phyloP scores from a whole-genome alignment of 2,329 filamentous ascomycete genomes.

The Aspergillus tamarii region DNA sequence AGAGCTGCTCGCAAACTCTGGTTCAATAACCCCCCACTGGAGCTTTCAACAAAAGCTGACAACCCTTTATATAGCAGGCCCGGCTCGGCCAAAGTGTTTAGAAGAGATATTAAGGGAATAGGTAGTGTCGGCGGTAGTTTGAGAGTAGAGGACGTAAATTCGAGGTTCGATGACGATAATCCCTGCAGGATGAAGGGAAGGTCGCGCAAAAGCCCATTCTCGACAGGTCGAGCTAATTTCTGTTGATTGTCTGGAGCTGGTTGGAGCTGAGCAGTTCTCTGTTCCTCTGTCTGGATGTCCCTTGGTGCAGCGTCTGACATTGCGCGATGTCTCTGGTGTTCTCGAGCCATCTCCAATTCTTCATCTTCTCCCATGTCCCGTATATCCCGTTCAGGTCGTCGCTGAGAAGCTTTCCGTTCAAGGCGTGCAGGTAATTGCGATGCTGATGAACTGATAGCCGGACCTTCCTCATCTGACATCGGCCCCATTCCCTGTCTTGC shows the following conservation, averaged over 20 bases:
- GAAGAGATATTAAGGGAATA: slow-evolving; percentile 78
- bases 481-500: slow-evolving; percentile 25
- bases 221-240: slow-evolving; percentile 62
- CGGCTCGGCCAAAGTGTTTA: slow-evolving; percentile 89
- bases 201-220: slow-evolving; percentile 72
- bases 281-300: slow-evolving; percentile 23
- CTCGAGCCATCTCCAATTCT: slow-evolving; percentile 23
- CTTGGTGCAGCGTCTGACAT: slow-evolving; percentile 23
- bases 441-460: slow-evolving; percentile 45
- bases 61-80: slow-evolving; percentile 87
- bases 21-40: slow-evolving; percentile 80
- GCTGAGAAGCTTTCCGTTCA: slow-evolving; percentile 31
- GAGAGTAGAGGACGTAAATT: slow-evolving; percentile 71
- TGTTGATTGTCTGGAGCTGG: slow-evolving; percentile 37
- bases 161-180: slow-evolving; percentile 80
- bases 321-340: slow-evolving; percentile 16
- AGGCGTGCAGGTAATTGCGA: slow-evolving; percentile 37
- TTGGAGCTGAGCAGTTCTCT: slow-evolving; percentile 14
- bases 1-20: slow-evolving; percentile 92
- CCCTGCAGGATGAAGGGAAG: slow-evolving; percentile 93
- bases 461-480: slow-evolving; percentile 40
- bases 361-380: slow-evolving; percentile 27
- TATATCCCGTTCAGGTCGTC: slow-evolving; percentile 20
- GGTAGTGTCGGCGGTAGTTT: slow-evolving; percentile 79
- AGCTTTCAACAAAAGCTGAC: slow-evolving; percentile 78